Base-by-base conservation (phyloP, 306 rosid species). In the Citrullus colocynthis region DNA sequence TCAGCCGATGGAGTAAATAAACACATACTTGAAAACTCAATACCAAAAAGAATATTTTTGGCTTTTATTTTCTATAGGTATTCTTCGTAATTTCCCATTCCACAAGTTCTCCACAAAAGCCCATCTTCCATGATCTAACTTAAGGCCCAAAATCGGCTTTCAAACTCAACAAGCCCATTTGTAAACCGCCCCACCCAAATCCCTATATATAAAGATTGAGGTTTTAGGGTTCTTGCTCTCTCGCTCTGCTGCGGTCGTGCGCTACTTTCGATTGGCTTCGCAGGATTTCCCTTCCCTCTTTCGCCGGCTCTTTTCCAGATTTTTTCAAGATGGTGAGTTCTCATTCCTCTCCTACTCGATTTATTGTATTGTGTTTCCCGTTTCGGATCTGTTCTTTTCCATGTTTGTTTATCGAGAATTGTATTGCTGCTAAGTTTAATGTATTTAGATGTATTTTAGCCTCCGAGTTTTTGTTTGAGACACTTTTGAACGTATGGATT, bases 241-340 rank as follows among this genome's bases (percentile, higher is more conserved):
- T 71, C 21, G 28, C 6, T 45, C 17, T 42, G 32, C 37, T 70
- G 76, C 76, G 41, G 57, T 70, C 39, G 75, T 44, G 75, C 20
- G 57, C n/a, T n/a, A 2, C 10, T 67, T 45, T 20, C 44, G 18
- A n/a, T 67, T 42, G 74, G 6, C 34, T 20, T 41, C 2, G 5
- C 16, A 42, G 74, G 74, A 10, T 67, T 67, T 42, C 34, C 32
- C 13, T 65, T 10, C 8, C 36, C 3, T 67, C 74, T 41, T 41
- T 20, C 74, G 14, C 18, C 34, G 12, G 4, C 16, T 71, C 16
- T 41, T 21, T 69, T 11, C 30, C 2, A 44, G 37, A 6, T 10
- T 69, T 20, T 69, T 24, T 54, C 20, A 71, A 45, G 21, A 71
- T 71, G 76, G 76, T 71, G 41, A 71, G 76, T 71, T 71, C 21